phyloP scores from a whole-genome alignment of 331 rosid genomes.

The Prunus yedoensis region DNA sequence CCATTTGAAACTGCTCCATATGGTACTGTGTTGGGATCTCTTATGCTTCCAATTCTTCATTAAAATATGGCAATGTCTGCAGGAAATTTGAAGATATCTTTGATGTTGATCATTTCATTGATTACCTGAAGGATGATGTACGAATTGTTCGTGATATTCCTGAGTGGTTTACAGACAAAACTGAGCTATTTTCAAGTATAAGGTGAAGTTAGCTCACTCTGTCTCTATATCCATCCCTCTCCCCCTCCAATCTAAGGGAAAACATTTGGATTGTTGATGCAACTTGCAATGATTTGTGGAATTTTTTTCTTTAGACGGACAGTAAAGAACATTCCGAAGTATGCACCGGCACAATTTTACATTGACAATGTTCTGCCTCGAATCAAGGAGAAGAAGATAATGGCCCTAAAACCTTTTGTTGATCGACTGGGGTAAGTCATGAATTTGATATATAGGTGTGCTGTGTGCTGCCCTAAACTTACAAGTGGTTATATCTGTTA shows the following conservation, averaged over 20 bases:
- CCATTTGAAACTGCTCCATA: slow-evolving; percentile 2
- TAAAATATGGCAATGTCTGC: slow-evolving; percentile 30
- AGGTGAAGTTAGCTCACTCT: slow-evolving; percentile 53
- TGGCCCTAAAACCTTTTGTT: slow-evolving; percentile 98
- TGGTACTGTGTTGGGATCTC: not conserved
- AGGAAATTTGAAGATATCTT: slow-evolving; percentile 98
- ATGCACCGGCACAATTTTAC: slow-evolving; percentile 96
- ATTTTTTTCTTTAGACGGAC: slow-evolving; percentile 70
- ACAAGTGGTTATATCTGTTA: not conserved
- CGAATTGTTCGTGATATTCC: slow-evolving; percentile 96
- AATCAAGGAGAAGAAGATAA: slow-evolving; percentile 96
- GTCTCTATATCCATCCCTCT: slow-evolving; percentile 3
- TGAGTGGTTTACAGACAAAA: slow-evolving; percentile 93
- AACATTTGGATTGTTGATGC: slow-evolving; percentile 6
- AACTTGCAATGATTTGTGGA: slow-evolving; percentile 32
- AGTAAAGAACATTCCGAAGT: slow-evolving; percentile 95
- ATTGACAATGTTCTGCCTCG: slow-evolving; percentile 98
- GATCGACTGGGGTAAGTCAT: slow-evolving; percentile 93
- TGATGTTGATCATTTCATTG: slow-evolving; percentile 97
- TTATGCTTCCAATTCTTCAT: slow-evolving; percentile 3
- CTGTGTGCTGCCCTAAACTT: slow-evolving; percentile 1
- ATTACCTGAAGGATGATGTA: slow-evolving; percentile 88
- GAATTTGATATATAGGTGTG: not conserved
- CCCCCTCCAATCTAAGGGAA: slow-evolving; percentile 6
- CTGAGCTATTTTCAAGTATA: slow-evolving; percentile 90